Evolutionary conservation across 2,329 filamentous ascomycete species (phyloP), one percentile per base, ranked within the genome.

Genomic region (Fusarium nisikadoi): DNA sequence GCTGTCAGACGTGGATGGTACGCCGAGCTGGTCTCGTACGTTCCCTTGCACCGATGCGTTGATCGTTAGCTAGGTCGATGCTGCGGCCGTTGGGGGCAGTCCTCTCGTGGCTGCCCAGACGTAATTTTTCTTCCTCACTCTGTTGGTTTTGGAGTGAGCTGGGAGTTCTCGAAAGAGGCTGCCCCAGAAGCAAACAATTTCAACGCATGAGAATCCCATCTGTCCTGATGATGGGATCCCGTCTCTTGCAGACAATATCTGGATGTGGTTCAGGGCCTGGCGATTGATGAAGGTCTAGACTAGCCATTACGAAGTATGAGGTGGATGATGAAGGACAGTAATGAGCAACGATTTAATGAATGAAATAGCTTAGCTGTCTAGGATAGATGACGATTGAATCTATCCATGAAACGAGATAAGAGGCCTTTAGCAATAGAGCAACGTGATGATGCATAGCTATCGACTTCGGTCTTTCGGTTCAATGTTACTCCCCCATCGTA

Each of bases 381-480:
- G 78, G 77, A 80, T 87, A 87, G 86, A 86, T 63, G 85, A 83
- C 85, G 77, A 75, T 86, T 85, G 86, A 87, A 87, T 86, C 84
- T 86, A 86, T 83, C 80, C 81, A 80, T 79, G 76, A 75, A 73
- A 72, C 29, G 49, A 59, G 50, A 65, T 29, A 38, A 46, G 59
- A 43, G n/a, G 46, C 13, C 29, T 31, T 19, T 27, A 41, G 35
- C 16, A 43, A 57, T 35, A 52, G 17, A 54, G 41, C 54, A 52
- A 59, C 16, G 41, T 64, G 53, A 57, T 36, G 16, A 47, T 47
- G n/a, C 23, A 23, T 29, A 39, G 29, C 20, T 29, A 33, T 13
- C 25, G 12, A 27, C n/a, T 38, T 65, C 58, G 47, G 49, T 65
- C 42, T 49, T 43, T 47, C 54, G 47, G 52, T 43, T 31, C 19